Evolutionary conservation across 169 alveolate genomes (phyloP).

Genomic region (Babesia bovis): DNA sequence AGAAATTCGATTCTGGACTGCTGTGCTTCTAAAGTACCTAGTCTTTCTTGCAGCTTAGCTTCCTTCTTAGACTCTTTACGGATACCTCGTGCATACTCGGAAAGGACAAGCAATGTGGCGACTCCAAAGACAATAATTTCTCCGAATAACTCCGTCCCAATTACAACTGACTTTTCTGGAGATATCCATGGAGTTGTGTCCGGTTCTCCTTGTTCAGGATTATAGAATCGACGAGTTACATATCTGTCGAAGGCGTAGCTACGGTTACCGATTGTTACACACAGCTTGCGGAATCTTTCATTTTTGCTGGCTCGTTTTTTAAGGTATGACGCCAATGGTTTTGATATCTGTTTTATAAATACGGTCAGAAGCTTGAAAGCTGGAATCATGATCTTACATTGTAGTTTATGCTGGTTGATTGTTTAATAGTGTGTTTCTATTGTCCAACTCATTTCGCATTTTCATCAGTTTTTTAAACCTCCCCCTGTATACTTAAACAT

Average conservation of each 20-base stretch:
- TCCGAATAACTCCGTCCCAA: slow-evolving; percentile 79
- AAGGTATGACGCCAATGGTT: slow-evolving; percentile 75
- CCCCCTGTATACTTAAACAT: slow-evolving; percentile 23
- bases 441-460: slow-evolving; percentile 30
- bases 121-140: slow-evolving; percentile 68
- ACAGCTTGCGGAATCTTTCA: slow-evolving; percentile 71
- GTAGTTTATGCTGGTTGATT: background rate
- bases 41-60: slow-evolving; percentile 53
- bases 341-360: slow-evolving; percentile 76
- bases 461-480: slow-evolving; percentile 42
- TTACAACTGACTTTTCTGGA: slow-evolving; percentile 72
- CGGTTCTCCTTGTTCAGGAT: slow-evolving; percentile 58
- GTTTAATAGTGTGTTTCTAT: background rate
- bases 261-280: slow-evolving; percentile 74
- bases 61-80: slow-evolving; percentile 77
- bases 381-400: slow-evolving; percentile 73
- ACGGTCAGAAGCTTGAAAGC: slow-evolving; percentile 73
- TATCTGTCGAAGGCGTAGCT: slow-evolving; percentile 77
- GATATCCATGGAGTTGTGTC: slow-evolving; percentile 66
- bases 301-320: slow-evolving; percentile 73
- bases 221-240: slow-evolving; percentile 72
- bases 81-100: slow-evolving; percentile 75
- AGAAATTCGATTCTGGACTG: slow-evolving; percentile 49
- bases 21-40: slow-evolving; percentile 63
- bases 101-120: slow-evolving; percentile 72